Conservation (phyloP, 2,329 filamentous ascomycete genomes). For the Zymoseptoria tritici region DNA sequence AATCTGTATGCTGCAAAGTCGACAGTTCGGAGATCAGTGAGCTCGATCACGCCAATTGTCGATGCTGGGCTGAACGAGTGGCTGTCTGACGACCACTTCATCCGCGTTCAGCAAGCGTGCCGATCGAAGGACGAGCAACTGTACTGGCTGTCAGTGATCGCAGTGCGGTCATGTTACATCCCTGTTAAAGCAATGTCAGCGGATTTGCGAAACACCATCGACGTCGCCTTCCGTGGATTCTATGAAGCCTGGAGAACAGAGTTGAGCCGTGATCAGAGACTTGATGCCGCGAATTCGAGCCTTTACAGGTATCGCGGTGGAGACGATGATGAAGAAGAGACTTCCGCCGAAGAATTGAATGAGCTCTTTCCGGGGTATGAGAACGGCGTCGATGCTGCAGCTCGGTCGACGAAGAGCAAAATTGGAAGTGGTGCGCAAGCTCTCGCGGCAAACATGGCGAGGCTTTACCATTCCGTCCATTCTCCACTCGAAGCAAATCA, state of each 20-base stretch:
- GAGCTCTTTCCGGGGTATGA: conserved; percentile 76
- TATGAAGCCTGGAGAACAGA: conserved; percentile 75
- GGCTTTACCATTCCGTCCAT: conserved; percentile 17
- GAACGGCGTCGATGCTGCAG: conserved; percentile 32
- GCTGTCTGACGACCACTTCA: conserved; percentile 18
- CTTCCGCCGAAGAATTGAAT: conserved; percentile 65
- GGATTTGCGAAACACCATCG: conserved; percentile 43
- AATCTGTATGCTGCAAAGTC: neutral
- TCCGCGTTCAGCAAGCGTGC: conserved; percentile 8
- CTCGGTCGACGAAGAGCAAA: neutral
- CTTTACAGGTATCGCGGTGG: conserved; percentile 79
- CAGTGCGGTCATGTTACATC: conserved; percentile 11
- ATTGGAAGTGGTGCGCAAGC: conserved; percentile 10
- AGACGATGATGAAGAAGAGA: conserved; percentile 66
- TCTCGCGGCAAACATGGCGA: conserved; percentile 18
- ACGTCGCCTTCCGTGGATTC: conserved; percentile 62
- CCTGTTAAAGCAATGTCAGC: conserved; percentile 7
- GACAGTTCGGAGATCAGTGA: neutral
- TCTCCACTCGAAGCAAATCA: neutral
- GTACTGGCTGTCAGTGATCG: conserved; percentile 17
- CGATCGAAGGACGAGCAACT: conserved; percentile 18
- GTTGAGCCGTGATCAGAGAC: conserved; percentile 66
- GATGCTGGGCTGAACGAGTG: conserved; percentile 14
- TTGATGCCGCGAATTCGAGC: conserved; percentile 64
- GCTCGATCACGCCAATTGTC: conserved; percentile 19